Evolutionary conservation across 2,329 filamentous ascomycete genomes (phyloP).

Genomic region (Leptographium lundbergii): DNA sequence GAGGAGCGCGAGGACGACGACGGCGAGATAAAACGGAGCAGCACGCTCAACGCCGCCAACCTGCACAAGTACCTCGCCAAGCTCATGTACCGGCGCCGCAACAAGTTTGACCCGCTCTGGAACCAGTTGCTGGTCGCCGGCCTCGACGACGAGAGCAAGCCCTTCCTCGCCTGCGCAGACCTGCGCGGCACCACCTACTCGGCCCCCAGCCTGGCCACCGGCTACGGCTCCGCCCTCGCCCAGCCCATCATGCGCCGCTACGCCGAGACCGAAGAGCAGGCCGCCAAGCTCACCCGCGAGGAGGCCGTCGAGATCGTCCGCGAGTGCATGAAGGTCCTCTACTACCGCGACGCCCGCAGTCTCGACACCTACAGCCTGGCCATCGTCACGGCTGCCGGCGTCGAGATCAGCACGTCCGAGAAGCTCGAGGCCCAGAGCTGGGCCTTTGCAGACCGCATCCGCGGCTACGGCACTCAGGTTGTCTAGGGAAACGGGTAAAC

Average conservation of each 20-base stretch:
- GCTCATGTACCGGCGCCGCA: slow-evolving; percentile 88
- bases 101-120: slow-evolving; percentile 95
- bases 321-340: slow-evolving; percentile 97
- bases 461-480: slow-evolving; percentile 83
- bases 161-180: slow-evolving; percentile 87
- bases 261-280: slow-evolving; percentile 72
- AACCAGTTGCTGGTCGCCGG: slow-evolving; percentile 89
- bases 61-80: slow-evolving; percentile 94
- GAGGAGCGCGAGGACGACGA: slow-evolving; percentile 20
- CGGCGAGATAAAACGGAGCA: slow-evolving; percentile 43
- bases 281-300: slow-evolving; percentile 59
- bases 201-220: slow-evolving; percentile 79
- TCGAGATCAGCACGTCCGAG: slow-evolving; percentile 73
- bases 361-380: slow-evolving; percentile 86
- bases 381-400: slow-evolving; percentile 76
- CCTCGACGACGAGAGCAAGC: slow-evolving; percentile 63
- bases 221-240: slow-evolving; percentile 85
- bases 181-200: slow-evolving; percentile 86
- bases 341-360: slow-evolving; percentile 90
- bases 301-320: slow-evolving; percentile 68
- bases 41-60: slow-evolving; percentile 72
- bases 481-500: slow-evolving; percentile 24
- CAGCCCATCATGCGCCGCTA: slow-evolving; percentile 78
- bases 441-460: slow-evolving; percentile 92
- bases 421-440: slow-evolving; percentile 93